Conservation (phyloP, 352 stramenopile species). For the Phytophthora sp. region DNA sequence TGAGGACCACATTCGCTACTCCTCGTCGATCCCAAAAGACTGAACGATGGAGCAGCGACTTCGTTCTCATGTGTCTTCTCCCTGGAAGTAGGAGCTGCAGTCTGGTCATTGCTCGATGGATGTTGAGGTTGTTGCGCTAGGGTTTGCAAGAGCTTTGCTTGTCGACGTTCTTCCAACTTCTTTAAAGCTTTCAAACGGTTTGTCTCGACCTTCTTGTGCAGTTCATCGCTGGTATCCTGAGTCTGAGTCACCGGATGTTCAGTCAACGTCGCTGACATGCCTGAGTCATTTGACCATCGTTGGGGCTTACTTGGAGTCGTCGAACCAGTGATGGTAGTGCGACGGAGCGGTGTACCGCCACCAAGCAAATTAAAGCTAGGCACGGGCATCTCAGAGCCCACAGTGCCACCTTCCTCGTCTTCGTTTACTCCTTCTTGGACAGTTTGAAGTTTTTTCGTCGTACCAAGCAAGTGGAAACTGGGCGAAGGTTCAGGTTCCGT, state of each 20-base stretch:
- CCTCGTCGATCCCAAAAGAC: conserved; percentile 14
- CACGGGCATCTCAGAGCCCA: conserved; percentile 6
- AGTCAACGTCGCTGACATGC: not conserved
- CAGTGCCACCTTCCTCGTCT: not conserved
- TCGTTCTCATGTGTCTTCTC: conserved; percentile 11
- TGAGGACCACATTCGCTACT: not conserved
- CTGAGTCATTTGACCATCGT: not conserved
- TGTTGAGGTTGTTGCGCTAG: conserved; percentile 2
- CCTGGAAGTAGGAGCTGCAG: conserved; percentile 9
- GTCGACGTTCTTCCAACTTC: conserved; percentile 56
- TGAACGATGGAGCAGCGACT: conserved; percentile 18
- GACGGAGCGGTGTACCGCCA: not conserved
- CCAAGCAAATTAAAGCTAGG: conserved; percentile 36
- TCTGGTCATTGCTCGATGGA: not conserved
- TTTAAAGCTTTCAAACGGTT: conserved; percentile 68
- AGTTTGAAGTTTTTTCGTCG: conserved; percentile 7
- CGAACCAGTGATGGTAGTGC: not conserved
- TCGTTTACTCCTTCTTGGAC: conserved; percentile 10
- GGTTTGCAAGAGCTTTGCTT: conserved; percentile 27
- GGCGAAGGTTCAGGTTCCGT: conserved; percentile 29
- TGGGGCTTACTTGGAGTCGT: not conserved
- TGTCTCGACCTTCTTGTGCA: conserved; percentile 68
- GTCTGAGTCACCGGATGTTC: not conserved
- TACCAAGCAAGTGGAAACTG: conserved; percentile 37
- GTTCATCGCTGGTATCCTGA: conserved; percentile 13